Evolutionary conservation across 2,329 filamentous ascomycete species (phyloP).

Genomic region (Colletotrichum euphorbiae): DNA sequence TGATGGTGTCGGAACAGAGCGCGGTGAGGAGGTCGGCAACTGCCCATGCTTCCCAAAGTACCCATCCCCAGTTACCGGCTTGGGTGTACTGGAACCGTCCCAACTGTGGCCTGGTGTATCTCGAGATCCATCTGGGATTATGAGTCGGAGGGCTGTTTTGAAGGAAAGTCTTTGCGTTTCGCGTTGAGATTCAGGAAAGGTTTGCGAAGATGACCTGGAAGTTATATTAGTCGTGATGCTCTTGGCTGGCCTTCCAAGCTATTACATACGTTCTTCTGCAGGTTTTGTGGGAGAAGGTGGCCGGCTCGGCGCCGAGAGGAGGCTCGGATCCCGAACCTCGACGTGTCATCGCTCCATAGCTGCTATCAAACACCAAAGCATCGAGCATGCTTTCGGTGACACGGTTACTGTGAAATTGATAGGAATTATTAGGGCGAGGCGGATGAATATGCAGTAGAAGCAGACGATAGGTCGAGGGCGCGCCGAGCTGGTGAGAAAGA

Average conservation of each 20-base stretch:
- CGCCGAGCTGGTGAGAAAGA: too few relatives aligned
- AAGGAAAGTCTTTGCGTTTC: conserved; percentile 34
- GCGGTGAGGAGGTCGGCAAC: not conserved
- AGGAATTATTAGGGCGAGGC: conserved; percentile 1
- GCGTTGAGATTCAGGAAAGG: not conserved
- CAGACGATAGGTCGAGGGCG: not conserved
- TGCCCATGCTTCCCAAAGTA: conserved; percentile 29
- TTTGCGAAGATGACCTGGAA: conserved; percentile 21
- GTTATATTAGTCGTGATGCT: not conserved
- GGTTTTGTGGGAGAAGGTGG: not conserved
- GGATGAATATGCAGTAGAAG: not conserved
- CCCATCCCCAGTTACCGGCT: conserved; percentile 5
- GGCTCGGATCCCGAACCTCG: conserved; percentile 18
- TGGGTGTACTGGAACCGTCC: conserved; percentile 39
- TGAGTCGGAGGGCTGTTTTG: conserved; percentile 35
- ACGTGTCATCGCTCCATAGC: not conserved
- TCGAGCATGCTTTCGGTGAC: conserved; percentile 13
- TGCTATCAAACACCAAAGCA: not conserved
- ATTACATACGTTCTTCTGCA: conserved; percentile 20
- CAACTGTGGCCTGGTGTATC: conserved; percentile 30
- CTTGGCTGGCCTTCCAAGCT: too few relatives aligned
- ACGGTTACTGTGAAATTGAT: not conserved
- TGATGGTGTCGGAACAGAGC: not conserved
- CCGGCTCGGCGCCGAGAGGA: not conserved
- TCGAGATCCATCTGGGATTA: conserved; percentile 2